Evolutionary conservation across 306 rosid genomes (phyloP).

Genomic region (Mimosa pudica): DNA sequence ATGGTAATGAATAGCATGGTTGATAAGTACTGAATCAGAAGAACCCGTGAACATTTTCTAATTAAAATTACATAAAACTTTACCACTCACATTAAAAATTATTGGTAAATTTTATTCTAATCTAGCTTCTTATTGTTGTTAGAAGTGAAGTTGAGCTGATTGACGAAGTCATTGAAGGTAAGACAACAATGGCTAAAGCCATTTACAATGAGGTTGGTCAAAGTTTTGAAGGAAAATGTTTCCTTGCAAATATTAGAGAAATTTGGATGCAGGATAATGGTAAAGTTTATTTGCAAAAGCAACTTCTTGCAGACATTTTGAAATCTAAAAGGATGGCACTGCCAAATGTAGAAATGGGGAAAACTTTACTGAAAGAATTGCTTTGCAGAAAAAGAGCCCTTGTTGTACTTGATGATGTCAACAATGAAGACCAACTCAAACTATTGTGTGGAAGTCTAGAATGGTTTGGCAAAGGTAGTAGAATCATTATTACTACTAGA

Average conservation of each 20-base stretch:
- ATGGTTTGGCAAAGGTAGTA: slow-evolving; percentile 18
- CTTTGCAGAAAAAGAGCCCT: neutral
- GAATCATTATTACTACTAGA: slow-evolving; percentile 1
- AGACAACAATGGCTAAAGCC: neutral
- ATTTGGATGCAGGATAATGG: neutral
- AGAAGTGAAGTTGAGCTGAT: neutral
- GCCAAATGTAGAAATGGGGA: neutral
- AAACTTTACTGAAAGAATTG: neutral
- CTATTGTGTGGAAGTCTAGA: neutral
- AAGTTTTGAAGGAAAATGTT: neutral
- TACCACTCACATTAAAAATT: too few relatives aligned
- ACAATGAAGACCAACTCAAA: neutral
- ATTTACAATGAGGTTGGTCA: neutral
- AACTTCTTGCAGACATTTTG: neutral
- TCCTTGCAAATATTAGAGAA: neutral
- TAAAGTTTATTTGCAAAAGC: neutral
- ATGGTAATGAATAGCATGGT: too few relatives aligned
- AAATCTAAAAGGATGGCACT: neutral
- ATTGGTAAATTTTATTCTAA: neutral
- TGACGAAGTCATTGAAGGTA: neutral
- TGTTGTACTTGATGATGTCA: slow-evolving; percentile 5
- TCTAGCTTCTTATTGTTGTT: neutral
- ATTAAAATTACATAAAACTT: too few relatives aligned
- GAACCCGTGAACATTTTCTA: too few relatives aligned
- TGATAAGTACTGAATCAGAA: too few relatives aligned